phyloP scores from a whole-genome alignment of 495 filamentous ascomycete species.

The Penicillium coffeae region DNA sequence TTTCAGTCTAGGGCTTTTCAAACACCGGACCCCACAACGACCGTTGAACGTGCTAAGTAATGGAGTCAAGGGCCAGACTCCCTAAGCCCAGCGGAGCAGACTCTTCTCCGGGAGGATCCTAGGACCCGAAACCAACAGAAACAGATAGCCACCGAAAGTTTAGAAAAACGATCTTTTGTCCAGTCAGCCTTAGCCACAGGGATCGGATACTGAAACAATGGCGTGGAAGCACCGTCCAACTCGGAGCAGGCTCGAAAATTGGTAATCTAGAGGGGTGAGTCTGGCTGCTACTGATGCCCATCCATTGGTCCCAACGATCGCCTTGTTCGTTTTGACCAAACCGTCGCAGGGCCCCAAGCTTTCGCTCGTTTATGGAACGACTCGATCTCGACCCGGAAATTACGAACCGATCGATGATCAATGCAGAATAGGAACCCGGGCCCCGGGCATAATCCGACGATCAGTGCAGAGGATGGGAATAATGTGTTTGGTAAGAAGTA shows the following conservation, averaged over 20 bases:
- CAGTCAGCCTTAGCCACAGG: neutral
- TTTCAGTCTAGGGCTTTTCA: neutral
- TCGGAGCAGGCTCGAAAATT: too few relatives aligned
- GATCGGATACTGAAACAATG: neutral
- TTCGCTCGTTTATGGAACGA: neutral
- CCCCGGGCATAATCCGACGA: neutral
- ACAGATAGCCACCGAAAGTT: too few relatives aligned
- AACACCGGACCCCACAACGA: neutral
- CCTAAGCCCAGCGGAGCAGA: neutral
- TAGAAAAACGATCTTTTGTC: too few relatives aligned
- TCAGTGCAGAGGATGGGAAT: neutral
- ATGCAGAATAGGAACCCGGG: neutral
- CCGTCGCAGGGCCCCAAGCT: too few relatives aligned
- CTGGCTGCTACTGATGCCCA: neutral
- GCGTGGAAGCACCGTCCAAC: neutral
- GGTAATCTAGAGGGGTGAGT: too few relatives aligned
- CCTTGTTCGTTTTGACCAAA: neutral
- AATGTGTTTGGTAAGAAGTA: neutral
- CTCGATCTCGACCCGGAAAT: constrained; percentile 3
- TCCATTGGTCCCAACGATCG: neutral
- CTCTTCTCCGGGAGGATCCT: too few relatives aligned
- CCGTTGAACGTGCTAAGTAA: neutral
- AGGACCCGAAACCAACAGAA: too few relatives aligned
- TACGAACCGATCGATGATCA: constrained; percentile 1
- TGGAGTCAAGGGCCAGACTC: neutral